A percentile compares a stretch with the other conserved stretches of the same genome.
Evolutionary conservation across 2,329 filamentous ascomycete species (phyloP).

Genomic region (Truncatella angustata): DNA sequence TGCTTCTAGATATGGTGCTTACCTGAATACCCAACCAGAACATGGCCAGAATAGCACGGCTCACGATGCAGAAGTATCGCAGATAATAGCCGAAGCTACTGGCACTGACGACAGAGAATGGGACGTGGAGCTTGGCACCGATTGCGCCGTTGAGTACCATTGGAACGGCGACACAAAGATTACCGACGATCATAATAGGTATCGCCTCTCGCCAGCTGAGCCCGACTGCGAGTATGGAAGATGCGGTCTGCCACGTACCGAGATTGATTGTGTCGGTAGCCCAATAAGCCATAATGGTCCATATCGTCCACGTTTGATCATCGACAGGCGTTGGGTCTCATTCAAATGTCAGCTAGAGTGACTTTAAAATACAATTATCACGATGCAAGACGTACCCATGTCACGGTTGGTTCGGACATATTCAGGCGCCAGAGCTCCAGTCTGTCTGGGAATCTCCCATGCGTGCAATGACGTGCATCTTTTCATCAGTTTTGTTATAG

Average conservation of each 20-base stretch:
- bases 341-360: constrained; percentile 13
- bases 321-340: constrained; percentile 34
- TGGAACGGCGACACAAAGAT: constrained; percentile 55
- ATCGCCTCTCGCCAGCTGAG: constrained; percentile 33
- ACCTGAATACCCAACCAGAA: constrained; percentile 60
- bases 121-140: constrained; percentile 44
- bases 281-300: constrained; percentile 35
- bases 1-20: background rate
- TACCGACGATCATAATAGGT: constrained; percentile 53
- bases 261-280: constrained; percentile 34
- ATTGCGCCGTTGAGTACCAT: constrained; percentile 49
- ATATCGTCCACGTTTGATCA: constrained; percentile 36
- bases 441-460: constrained; percentile 48
- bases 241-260: constrained; percentile 32
- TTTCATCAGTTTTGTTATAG: background rate
- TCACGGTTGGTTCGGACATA: constrained; percentile 39
- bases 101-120: constrained; percentile 43
- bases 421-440: constrained; percentile 42
- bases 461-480: constrained; percentile 34
- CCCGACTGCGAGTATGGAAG: constrained; percentile 32
- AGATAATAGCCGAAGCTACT: constrained; percentile 46
- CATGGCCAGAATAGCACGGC: constrained; percentile 42
- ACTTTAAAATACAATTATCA: background rate
- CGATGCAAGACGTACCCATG: constrained; percentile 24
- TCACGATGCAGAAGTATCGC: constrained; percentile 36